phyloP scores from a whole-genome alignment of 805 yeast species.

The Wickerhamomyces xylosicus region DNA sequence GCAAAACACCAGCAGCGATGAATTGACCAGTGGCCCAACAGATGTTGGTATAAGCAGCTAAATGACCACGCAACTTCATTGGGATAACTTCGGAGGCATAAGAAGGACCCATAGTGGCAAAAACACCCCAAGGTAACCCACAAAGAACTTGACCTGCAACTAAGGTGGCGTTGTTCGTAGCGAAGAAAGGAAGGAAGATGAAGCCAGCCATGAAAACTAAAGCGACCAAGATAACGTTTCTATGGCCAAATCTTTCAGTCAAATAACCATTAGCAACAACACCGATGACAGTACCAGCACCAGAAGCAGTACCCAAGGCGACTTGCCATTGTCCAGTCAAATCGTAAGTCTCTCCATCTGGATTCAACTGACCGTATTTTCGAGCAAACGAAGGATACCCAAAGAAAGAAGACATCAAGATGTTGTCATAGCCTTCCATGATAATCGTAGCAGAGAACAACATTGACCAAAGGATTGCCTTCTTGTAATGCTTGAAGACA shows the following conservation, averaged over 20 bases:
- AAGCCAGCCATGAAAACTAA: slow-evolving; percentile 24
- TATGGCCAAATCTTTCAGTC: slow-evolving; percentile 27
- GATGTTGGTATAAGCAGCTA: slow-evolving; percentile 28
- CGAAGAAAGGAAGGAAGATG: slow-evolving; percentile 32
- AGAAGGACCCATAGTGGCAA: slow-evolving; percentile 22
- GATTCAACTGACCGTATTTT: slow-evolving; percentile 17
- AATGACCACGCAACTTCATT: slow-evolving; percentile 23
- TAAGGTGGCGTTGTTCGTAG: slow-evolving; percentile 24
- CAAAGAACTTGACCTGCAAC: slow-evolving; percentile 31
- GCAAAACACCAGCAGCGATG: slow-evolving; percentile 40
- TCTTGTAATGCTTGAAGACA: slow-evolving; percentile 10
- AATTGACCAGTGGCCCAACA: slow-evolving; percentile 44
- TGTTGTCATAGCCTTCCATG: slow-evolving; percentile 18
- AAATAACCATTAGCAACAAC: slow-evolving; percentile 14
- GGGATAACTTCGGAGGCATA: slow-evolving; percentile 23
- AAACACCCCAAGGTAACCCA: slow-evolving; percentile 32
- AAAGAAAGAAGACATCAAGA: slow-evolving; percentile 13
- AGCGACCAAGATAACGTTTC: slow-evolving; percentile 22
- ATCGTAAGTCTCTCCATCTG: slow-evolving; percentile 21
- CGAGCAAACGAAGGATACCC: slow-evolving; percentile 14
- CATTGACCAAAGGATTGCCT: slow-evolving; percentile 13
- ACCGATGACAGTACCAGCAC: slow-evolving; percentile 26
- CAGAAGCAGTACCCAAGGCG: slow-evolving; percentile 23
- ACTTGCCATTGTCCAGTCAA: slow-evolving; percentile 35
- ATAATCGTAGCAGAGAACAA: slow-evolving; percentile 12